Evolutionary conservation across 2,329 filamentous ascomycete genomes (phyloP), one percentile per base, ranked within the genome.

Genomic region (Pestalotiopsis sp.): DNA sequence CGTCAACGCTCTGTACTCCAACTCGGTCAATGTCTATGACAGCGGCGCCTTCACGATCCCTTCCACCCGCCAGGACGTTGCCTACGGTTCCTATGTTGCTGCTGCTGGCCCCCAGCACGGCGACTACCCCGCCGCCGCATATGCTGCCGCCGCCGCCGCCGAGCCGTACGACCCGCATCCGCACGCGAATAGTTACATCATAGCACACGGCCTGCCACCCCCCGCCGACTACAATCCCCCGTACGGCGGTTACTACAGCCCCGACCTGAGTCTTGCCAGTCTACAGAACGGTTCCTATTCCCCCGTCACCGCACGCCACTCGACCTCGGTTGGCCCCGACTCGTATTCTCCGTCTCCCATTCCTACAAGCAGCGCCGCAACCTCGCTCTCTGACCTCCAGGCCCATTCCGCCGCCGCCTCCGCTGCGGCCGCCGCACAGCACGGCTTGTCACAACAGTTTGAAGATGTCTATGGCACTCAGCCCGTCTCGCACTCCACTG

Each of bases 381-480:
- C 66, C 4, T 55, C 65, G 10, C 66, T 65, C 24, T 52, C 58
- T 20, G 65, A 66, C 10, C 7, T 66, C n/a, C 65, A 66, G 24
- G 57, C n/a, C 11, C 65, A 62, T 39, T 57, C 70, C 7, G 64
- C 71, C 11, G 69, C 72, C 52, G 70, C 72, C 66, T 61, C 71
- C 4, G 68, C 71, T 57, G 70, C 72, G 64, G 73, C 74, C 59
- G 30, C 30, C 9, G 67, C 63, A 39, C 71, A 73, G 57, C 68
- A 73, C 68, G 6, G 66, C 67, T 17, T 76, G 57, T 60, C 72
- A 11, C 73, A 75, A 11, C 73, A 76, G 30, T 78, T 76, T 52
- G 72, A 71, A 17, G 76, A 78, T 44, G 69, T 75, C 3, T 78
- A 77, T 62, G 66, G 70, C 57, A 68, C 75, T 14, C 76, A 77